Conservation (phyloP, 1,284 basidiomycete genomes). For the Sphaerobolus stellatus region DNA sequence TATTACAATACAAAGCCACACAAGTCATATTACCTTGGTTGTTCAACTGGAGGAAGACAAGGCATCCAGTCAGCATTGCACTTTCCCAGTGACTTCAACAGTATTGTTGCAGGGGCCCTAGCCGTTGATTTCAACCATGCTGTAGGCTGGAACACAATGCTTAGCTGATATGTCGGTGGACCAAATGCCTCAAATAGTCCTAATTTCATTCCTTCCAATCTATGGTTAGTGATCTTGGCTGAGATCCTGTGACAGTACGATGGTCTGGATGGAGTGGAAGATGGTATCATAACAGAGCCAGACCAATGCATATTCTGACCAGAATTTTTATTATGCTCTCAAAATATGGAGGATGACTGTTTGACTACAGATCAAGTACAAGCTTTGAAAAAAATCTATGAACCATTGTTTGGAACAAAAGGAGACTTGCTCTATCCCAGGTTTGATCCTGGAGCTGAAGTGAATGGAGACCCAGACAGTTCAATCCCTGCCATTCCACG, state of each 20-base stretch:
- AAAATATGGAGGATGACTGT: conserved; percentile 26
- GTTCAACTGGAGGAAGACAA: conserved; percentile 31
- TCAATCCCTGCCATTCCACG: not conserved
- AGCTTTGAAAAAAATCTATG: conserved; percentile 32
- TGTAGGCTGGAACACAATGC: conserved; percentile 16
- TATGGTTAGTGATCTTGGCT: conserved; percentile 24
- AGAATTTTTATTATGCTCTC: conserved; percentile 21
- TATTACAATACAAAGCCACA: conserved; percentile 21
- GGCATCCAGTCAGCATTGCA: conserved; percentile 23
- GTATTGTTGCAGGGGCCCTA: conserved; percentile 33
- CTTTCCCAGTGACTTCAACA: conserved; percentile 34
- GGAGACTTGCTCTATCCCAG: conserved; percentile 32
- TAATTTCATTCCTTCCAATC: conserved; percentile 16
- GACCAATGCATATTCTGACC: conserved; percentile 27
- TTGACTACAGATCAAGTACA: conserved; percentile 32
- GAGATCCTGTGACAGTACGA: conserved; percentile 35
- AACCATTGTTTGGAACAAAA: conserved; percentile 28
- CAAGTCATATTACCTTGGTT: conserved; percentile 28
- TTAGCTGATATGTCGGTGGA: conserved; percentile 15
- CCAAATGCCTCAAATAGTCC: conserved; percentile 5
- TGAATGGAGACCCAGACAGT: not conserved
- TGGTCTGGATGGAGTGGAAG: conserved; percentile 31
- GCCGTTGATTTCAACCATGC: conserved; percentile 25
- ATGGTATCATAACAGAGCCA: conserved; percentile 33
- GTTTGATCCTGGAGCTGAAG: conserved; percentile 20